Conservation (phyloP, 108 stramenopile species). For the Aurantiochytrium sp. region DNA sequence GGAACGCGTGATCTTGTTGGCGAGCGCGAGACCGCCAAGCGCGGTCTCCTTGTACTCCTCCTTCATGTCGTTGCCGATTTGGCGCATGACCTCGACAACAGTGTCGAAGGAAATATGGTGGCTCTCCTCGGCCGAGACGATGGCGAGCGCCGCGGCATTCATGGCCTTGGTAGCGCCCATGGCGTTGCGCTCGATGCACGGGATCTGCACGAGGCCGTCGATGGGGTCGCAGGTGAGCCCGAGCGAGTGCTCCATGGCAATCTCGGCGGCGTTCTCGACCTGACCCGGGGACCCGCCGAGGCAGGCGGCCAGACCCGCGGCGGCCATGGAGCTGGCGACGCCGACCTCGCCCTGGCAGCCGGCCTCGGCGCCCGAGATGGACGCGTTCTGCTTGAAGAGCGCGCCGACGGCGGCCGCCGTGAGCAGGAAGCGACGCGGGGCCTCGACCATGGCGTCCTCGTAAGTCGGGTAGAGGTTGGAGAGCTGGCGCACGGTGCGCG, state of each 20-base stretch:
- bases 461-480: background rate
- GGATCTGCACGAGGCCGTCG: slow-evolving; percentile 27
- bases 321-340: slow-evolving; percentile 17
- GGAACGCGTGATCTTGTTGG: slow-evolving; percentile 27
- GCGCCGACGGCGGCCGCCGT: slow-evolving; percentile 20
- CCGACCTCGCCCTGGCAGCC: slow-evolving; percentile 27
- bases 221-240: slow-evolving; percentile 26
- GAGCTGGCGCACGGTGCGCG: background rate
- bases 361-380: slow-evolving; percentile 22
- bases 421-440: slow-evolving; percentile 13
- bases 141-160: background rate
- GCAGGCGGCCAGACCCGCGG: slow-evolving; percentile 19
- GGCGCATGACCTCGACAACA: slow-evolving; percentile 21
- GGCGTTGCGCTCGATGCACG: slow-evolving; percentile 27
- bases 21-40: slow-evolving; percentile 18
- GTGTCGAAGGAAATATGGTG: slow-evolving; percentile 21
- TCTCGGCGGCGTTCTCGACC: slow-evolving; percentile 27
- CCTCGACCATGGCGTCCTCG: slow-evolving; percentile 11
- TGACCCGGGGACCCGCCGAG: background rate
- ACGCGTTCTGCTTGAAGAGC: background rate
- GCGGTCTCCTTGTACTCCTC: slow-evolving; percentile 33
- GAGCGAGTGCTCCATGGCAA: slow-evolving; percentile 20
- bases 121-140: background rate
- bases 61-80: slow-evolving; percentile 24
- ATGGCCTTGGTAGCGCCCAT: slow-evolving; percentile 30